A percentile compares a stretch with the other conserved stretches of the same genome.
Conservation (phyloP, 2,329 filamentous ascomycete genomes). For the Colletotrichum spinosum region DNA sequence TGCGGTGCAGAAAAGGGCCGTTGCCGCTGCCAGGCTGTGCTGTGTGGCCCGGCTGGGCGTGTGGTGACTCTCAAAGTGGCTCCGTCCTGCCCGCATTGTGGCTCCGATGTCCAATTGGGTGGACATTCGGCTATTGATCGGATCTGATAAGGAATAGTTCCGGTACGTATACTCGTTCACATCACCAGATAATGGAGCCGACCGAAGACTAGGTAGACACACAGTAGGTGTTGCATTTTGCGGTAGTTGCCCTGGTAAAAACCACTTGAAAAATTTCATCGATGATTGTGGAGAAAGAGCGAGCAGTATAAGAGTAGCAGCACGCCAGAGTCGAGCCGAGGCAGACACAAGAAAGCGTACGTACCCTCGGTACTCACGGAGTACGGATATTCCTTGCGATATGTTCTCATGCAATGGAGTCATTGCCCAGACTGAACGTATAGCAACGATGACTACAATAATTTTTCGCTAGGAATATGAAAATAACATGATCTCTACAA, state of each 20-base stretch:
- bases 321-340: slow-evolving; percentile 23
- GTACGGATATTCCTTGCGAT: too few relatives aligned
- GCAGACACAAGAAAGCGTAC: not conserved
- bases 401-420: too few relatives aligned
- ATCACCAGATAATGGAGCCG: slow-evolving; percentile 24
- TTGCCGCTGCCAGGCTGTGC: too few relatives aligned
- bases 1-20: not conserved
- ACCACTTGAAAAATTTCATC: slow-evolving; percentile 15
- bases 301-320: not conserved
- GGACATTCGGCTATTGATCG: slow-evolving; percentile 30
- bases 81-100: slow-evolving; percentile 7
- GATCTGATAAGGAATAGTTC: slow-evolving; percentile 35
- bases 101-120: slow-evolving; percentile 27
- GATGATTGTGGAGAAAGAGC: slow-evolving; percentile 17
- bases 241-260: slow-evolving; percentile 22
- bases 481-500: slow-evolving; percentile 3
- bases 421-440: too few relatives aligned
- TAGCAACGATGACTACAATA: too few relatives aligned
- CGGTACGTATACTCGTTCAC: slow-evolving; percentile 21
- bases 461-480: not conserved
- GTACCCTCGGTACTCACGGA: too few relatives aligned
- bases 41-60: not conserved
- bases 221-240: slow-evolving; percentile 23
- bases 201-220: slow-evolving; percentile 10
- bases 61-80: not conserved